Percentiles rank a stretch among this genome's conserved stretches.
Conservation (phyloP, 1,284 basidiomycete species). For the Thelephora terrestris region DNA sequence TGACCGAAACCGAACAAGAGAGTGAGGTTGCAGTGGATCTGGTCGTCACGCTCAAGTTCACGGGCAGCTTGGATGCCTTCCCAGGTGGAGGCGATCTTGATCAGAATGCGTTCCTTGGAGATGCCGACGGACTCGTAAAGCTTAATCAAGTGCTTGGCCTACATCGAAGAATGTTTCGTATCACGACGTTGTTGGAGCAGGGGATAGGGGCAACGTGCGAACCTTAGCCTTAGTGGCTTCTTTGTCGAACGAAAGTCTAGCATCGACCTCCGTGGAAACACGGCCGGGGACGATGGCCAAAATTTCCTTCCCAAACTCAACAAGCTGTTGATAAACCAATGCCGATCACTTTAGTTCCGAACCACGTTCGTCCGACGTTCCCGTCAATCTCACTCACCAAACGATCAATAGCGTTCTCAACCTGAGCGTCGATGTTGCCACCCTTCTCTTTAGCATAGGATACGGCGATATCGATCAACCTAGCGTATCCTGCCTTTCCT, state of each 20-base stretch:
- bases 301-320: constrained; percentile 96
- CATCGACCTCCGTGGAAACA: constrained; percentile 99
- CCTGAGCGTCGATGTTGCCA: constrained; percentile 60
- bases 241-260: constrained; percentile 94
- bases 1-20: constrained; percentile 97
- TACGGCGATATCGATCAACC: constrained; percentile 79
- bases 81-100: constrained; percentile 99
- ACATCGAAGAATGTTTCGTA: constrained; percentile 10
- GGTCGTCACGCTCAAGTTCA: constrained; percentile 86
- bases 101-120: constrained; percentile 87
- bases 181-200: constrained; percentile 13
- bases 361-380: not conserved
- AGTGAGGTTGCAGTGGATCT: constrained; percentile 98
- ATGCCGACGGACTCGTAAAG: constrained; percentile 91
- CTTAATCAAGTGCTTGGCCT: constrained; percentile 83
- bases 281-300: constrained; percentile 94
- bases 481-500: constrained; percentile 81
- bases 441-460: constrained; percentile 78
- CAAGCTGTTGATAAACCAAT: constrained; percentile 45
- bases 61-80: constrained; percentile 99
- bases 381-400: constrained; percentile 43
- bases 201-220: not conserved
- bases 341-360: not conserved
- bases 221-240: constrained; percentile 80
- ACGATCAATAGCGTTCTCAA: constrained; percentile 77